phyloP scores from a whole-genome alignment of 345 rosid species.

The Microcos paniculata region DNA sequence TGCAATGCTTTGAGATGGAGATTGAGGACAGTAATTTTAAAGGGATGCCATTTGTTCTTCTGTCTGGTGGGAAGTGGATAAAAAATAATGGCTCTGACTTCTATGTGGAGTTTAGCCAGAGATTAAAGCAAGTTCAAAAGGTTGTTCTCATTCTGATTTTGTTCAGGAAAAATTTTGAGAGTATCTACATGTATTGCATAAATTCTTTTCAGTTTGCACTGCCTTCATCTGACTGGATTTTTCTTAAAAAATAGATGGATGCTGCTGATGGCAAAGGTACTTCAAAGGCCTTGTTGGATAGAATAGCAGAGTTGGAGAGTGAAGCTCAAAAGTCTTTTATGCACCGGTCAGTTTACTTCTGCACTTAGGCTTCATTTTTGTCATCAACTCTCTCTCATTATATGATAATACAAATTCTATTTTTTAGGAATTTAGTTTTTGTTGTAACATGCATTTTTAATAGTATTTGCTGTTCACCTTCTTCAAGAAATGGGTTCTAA shows the following conservation, averaged over 20 bases:
- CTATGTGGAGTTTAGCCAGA: constrained; percentile 59
- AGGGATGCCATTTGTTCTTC: constrained; percentile 95
- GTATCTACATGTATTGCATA: constrained; percentile 8
- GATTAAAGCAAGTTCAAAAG: constrained; percentile 62
- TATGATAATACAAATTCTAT: background rate
- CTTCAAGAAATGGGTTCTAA: background rate
- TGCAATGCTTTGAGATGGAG: constrained; percentile 71
- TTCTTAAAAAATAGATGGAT: constrained; percentile 51
- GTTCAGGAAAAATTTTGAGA: background rate
- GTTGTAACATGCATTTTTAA: background rate
- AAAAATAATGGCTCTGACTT: constrained; percentile 75
- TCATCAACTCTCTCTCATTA: constrained; percentile 12
- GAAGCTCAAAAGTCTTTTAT: constrained; percentile 98
- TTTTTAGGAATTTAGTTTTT: background rate
- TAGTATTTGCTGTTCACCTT: background rate
- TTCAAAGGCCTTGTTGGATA: constrained; percentile 72
- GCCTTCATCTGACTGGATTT: constrained; percentile 14
- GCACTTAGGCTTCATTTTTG: constrained; percentile 14
- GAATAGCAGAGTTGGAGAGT: constrained; percentile 72
- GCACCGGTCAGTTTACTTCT: constrained; percentile 76
- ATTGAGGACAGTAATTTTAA: constrained; percentile 65
- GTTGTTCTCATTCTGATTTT: constrained; percentile 36
- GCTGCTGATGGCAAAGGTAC: constrained; percentile 80
- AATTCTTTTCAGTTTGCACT: constrained; percentile 16
- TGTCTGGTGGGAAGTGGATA: constrained; percentile 74